phyloP scores from a whole-genome alignment of 2,329 filamentous ascomycete genomes.

The Didymella sp. region DNA sequence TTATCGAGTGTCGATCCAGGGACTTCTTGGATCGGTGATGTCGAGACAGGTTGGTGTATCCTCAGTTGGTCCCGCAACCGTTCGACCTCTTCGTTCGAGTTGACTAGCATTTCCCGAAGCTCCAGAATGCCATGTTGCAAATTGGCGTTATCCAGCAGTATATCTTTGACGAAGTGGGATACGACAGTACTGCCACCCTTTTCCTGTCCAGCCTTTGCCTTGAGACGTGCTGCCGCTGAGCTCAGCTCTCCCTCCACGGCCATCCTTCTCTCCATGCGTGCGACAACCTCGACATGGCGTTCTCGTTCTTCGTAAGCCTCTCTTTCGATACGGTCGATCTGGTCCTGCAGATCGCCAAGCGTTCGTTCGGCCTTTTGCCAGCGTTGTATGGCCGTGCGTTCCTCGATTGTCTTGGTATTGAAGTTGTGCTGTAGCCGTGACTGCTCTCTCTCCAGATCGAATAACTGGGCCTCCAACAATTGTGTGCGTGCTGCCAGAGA shows the following conservation, averaged over 20 bases:
- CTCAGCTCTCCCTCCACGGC: conserved; percentile 83
- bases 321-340: conserved; percentile 86
- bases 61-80: conserved; percentile 80
- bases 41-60: conserved; percentile 72
- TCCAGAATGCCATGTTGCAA: conserved; percentile 92
- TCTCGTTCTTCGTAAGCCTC: conserved; percentile 82
- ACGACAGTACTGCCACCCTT: conserved; percentile 73
- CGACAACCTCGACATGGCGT: conserved; percentile 79
- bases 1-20: conserved; percentile 66
- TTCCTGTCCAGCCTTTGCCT: conserved; percentile 69
- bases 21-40: conserved; percentile 36
- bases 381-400: conserved; percentile 77
- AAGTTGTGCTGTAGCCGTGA: conserved; percentile 72
- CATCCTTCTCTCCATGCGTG: conserved; percentile 82
- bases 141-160: conserved; percentile 93
- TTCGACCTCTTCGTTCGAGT: conserved; percentile 94
- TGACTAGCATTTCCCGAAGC: conserved; percentile 85
- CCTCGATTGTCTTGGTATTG: conserved; percentile 72
- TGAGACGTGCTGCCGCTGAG: conserved; percentile 78
- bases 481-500: conserved; percentile 75
- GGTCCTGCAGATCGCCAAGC: conserved; percentile 79
- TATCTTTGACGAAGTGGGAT: conserved; percentile 95
- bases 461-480: conserved; percentile 80
- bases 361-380: conserved; percentile 87
- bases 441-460: conserved; percentile 82